A percentile compares a stretch with the other conserved stretches of the same genome.
phyloP scores from a whole-genome alignment of 306 rosid genomes.

The Lupinus albus region DNA sequence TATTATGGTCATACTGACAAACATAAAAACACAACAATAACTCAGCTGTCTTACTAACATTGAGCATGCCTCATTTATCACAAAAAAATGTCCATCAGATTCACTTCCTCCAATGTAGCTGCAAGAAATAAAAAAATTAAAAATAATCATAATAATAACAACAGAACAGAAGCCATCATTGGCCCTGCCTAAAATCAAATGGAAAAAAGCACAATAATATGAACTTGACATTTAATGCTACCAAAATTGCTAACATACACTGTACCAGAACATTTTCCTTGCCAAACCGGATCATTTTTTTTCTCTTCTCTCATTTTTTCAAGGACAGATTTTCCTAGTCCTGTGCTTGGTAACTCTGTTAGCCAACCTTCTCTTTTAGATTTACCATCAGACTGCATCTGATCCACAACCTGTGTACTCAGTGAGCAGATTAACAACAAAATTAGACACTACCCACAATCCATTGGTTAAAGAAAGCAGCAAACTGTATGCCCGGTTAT shows the following conservation, averaged over 20 bases:
- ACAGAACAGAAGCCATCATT: background rate
- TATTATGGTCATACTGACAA: background rate
- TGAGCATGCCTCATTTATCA: constrained; percentile 93
- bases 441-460: constrained; percentile 22
- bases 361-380: constrained; percentile 80
- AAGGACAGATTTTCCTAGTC: constrained; percentile 68
- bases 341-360: constrained; percentile 66
- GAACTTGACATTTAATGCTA: constrained; percentile 9
- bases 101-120: constrained; percentile 95
- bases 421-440: constrained; percentile 39
- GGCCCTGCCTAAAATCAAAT: constrained; percentile 25
- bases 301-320: constrained; percentile 77
- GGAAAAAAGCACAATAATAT: constrained; percentile 19
- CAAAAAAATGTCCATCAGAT: constrained; percentile 73
- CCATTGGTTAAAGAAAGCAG: constrained; percentile 21
- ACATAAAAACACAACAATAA: constrained; percentile 28
- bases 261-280: constrained; percentile 99
- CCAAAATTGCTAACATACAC: constrained; percentile 71
- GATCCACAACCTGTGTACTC: constrained; percentile 76
- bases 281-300: constrained; percentile 74
- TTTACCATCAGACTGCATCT: constrained; percentile 69
- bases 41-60: constrained; percentile 73
- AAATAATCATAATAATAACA: background rate
- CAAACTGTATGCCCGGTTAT: background rate
- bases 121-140: constrained; percentile 45